Evolutionary conservation across 768 basidiomycete species (phyloP).

Genomic region (Suillus subaureus): DNA sequence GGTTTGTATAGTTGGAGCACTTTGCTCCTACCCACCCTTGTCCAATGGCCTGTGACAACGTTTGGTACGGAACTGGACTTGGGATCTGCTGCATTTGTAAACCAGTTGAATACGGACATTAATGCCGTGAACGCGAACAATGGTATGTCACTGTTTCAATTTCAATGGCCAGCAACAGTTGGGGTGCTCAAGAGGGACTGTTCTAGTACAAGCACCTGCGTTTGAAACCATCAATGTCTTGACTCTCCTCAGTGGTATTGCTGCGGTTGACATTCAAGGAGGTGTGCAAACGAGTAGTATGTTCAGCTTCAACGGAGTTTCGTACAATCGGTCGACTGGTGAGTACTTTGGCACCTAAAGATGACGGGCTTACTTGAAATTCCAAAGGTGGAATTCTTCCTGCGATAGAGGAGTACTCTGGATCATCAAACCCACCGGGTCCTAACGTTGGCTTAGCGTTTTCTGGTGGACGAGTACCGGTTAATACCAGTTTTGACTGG

Average conservation of each 20-base stretch:
- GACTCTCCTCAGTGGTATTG: not conserved
- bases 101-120: not conserved
- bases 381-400: constrained; percentile 1
- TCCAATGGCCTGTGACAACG: not conserved
- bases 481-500: not conserved
- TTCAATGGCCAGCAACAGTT: not conserved
- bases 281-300: not conserved
- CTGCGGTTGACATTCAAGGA: not conserved
- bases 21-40: not conserved
- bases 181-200: not conserved
- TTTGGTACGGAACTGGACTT: not conserved
- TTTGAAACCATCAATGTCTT: not conserved
- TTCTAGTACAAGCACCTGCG: not conserved
- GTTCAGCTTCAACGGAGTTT: constrained; percentile 4
- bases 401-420: not conserved
- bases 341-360: not conserved
- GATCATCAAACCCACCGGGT: not conserved
- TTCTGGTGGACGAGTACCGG: not conserved
- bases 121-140: accelerated
- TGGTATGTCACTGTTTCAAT: not conserved
- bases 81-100: not conserved
- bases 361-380: not conserved
- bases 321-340: constrained; percentile 4
- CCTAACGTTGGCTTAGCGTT: not conserved
- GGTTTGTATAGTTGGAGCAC: constrained; percentile 1